phyloP scores from a whole-genome alignment of 2,329 filamentous ascomycete species.

The Botryosphaeria dothidea region DNA sequence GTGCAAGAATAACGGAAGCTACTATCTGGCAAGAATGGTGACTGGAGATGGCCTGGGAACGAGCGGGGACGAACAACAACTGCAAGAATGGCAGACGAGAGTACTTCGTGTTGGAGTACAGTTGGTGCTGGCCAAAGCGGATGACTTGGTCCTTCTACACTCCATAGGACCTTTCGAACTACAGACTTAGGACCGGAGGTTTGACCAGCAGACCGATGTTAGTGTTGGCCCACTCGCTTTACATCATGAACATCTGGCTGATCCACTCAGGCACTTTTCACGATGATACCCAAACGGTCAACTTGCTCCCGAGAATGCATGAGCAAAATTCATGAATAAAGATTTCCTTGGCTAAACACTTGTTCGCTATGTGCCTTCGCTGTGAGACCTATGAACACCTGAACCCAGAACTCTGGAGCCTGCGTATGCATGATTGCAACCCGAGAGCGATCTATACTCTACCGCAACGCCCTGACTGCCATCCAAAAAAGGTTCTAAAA shows the following conservation, averaged over 20 bases:
- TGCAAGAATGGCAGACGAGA: too few relatives aligned
- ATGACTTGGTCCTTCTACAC: too few relatives aligned
- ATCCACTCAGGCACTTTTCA: neutral
- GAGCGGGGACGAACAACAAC: too few relatives aligned
- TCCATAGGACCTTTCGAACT: too few relatives aligned
- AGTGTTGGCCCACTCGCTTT: neutral
- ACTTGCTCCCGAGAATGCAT: neutral
- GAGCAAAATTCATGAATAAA: neutral
- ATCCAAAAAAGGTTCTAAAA: slow-evolving; percentile 13
- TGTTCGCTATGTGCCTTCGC: slow-evolving; percentile 3
- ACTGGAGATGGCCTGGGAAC: too few relatives aligned
- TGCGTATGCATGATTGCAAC: neutral
- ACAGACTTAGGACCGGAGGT: too few relatives aligned
- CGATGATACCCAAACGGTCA: neutral
- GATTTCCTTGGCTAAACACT: neutral
- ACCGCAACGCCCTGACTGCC: slow-evolving; percentile 1
- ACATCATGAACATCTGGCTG: neutral
- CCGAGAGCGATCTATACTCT: slow-evolving; percentile 10
- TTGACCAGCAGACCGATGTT: too few relatives aligned
- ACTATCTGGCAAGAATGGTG: too few relatives aligned
- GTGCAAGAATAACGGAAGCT: slow-evolving; percentile 12
- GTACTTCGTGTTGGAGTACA: too few relatives aligned
- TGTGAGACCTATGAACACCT: slow-evolving; percentile 13
- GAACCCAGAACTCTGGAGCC: neutral
- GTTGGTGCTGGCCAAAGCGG: too few relatives aligned